These are phyloP conservation scores for Ganoderma resinaceum DNA, from an alignment of 1,284 basidiomycete species.

Conservation along the genomic window DNA sequence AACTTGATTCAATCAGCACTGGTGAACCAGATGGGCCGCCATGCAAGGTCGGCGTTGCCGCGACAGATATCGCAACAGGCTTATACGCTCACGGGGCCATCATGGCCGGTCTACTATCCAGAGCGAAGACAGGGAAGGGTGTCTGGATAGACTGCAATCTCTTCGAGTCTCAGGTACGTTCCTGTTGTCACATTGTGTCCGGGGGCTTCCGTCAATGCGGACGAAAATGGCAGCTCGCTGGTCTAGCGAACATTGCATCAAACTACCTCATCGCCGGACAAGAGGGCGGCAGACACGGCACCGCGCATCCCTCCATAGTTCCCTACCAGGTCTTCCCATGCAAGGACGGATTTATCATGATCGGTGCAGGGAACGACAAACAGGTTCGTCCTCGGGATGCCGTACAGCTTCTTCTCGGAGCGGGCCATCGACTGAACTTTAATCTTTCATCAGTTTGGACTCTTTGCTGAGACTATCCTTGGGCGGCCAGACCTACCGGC, in stretches of 20 bases:
- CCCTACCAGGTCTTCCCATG: conserved; percentile 94
- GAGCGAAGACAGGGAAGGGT: conserved; percentile 86
- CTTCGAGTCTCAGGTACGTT: conserved; percentile 81
- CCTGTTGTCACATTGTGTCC: conserved; percentile 16
- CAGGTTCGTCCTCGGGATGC: conserved; percentile 58
- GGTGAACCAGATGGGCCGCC: conserved; percentile 90
- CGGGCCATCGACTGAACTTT: conserved; percentile 2
- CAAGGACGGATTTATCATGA: conserved; percentile 90
- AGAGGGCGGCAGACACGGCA: conserved; percentile 90
- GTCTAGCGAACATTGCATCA: conserved; percentile 91
- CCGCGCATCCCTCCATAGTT: conserved; percentile 90
- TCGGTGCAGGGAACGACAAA: conserved; percentile 92
- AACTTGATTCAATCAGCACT: conserved; percentile 57
- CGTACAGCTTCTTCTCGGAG: conserved; percentile 2
- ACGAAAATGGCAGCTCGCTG: conserved; percentile 72
- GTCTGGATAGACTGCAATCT: conserved; percentile 92
- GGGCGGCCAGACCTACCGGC: conserved; percentile 60
- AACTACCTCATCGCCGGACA: conserved; percentile 91
- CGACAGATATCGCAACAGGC: conserved; percentile 91
- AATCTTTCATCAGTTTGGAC: conserved; percentile 61
- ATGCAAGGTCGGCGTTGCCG: conserved; percentile 91
- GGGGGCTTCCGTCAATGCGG: neutral
- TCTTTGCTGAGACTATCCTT: conserved; percentile 68
- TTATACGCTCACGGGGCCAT: conserved; percentile 95
- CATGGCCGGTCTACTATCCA: conserved; percentile 87